Evolutionary conservation across 78 protist species (phyloP), one percentile per base, ranked within the genome.

Genomic region (Dictyostelium brefeldianum): DNA sequence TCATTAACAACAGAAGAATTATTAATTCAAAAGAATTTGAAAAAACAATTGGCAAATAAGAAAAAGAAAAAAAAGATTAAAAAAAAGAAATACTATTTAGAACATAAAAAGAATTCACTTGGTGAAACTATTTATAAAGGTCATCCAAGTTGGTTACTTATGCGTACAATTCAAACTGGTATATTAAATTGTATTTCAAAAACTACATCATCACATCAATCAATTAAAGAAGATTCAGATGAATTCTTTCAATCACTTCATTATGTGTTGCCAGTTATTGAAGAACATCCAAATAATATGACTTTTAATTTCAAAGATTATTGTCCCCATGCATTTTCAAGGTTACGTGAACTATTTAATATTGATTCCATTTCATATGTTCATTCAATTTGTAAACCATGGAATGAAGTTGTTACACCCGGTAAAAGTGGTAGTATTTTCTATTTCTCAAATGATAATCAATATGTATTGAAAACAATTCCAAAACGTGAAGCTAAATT

Each of bases 381-480:
- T 1, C 50, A 87, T 64, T 51, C 81, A 5, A 29, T 83, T 18
- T 91, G 92, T 25, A 62, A 81, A 54, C 53, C 83, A 41, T 91
- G 87, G 89, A 77, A 80, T 71, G 84, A 80, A 47, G 81, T 96
- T 17, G 59, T 95, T 5, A 97, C 98, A 41, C 98, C 99, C 0
- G 99, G 99, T 2, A 98, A 98, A 47, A 87, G 96, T 27, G 96
- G 97, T 10, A 62, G 97, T 29, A 90, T 94, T 22, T 97, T 98
- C 82, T 98, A 80, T 95, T 91, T 96, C 46, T 75, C 97, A 0
- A 77, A 71, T 36, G 97, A 97, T 87, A 94, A 78, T 31, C 69
- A 47, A 59, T 98, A 90, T 82, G 97, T 98, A 5, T 22, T 98
- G 41, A 98, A 98, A 80, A 98, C 99, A 2, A 95, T 98, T 57